Conservation (phyloP, 257 asterid species). For the Capsicum baccatum region DNA sequence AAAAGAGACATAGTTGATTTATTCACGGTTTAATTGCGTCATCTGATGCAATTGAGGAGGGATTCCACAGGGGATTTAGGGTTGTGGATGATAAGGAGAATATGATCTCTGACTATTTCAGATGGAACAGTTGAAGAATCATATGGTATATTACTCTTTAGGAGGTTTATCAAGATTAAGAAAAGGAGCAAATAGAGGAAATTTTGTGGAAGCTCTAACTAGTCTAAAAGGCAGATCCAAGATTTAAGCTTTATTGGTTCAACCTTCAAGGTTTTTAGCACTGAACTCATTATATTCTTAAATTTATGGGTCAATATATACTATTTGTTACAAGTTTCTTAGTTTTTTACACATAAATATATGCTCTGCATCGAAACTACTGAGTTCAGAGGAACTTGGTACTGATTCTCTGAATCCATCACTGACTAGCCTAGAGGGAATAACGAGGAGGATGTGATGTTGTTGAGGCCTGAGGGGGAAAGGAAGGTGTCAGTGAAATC, state of each 20-base stretch:
- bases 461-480: neutral
- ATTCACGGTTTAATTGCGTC: neutral
- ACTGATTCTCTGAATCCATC: neutral
- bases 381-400: neutral
- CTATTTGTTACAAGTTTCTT: neutral
- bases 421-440: neutral
- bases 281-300: neutral
- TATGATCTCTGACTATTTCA: neutral
- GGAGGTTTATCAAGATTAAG: constrained; percentile 14
- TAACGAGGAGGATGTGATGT: neutral
- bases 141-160: neutral
- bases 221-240: neutral
- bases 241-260: neutral
- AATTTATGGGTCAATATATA: neutral
- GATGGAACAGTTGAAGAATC: neutral
- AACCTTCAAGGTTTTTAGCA: neutral
- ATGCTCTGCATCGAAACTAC: neutral
- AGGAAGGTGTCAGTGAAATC: neutral
- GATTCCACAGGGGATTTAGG: neutral
- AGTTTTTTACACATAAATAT: neutral
- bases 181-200: constrained; percentile 13
- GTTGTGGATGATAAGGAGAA: constrained; percentile 1
- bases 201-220: neutral
- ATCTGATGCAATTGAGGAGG: neutral
- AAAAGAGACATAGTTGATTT: neutral